Evolutionary conservation across 768 basidiomycete species (phyloP), one percentile per base, ranked within the genome.

Genomic region (Cystobasidium tubakii): DNA sequence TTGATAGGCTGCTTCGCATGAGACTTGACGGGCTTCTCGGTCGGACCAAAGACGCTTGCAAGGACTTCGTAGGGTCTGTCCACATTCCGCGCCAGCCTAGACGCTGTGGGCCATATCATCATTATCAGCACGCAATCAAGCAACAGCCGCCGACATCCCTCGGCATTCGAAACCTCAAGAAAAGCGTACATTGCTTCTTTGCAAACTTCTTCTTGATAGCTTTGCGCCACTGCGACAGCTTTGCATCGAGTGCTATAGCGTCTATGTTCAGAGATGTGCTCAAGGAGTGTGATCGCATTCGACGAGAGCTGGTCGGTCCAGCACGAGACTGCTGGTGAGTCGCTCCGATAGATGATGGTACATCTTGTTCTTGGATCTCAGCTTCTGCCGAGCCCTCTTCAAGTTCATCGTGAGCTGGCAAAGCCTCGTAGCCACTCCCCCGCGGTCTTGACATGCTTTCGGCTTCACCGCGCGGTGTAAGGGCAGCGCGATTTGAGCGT

Each of bases 1-100:
- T 71, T 90, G 92, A 66, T 85, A 80, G 87, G 90, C 78, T 34
- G 66, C 33, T 36, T 75, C 64, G 39, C 43, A 17, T 70, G 27
- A 53, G n/a, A 54, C 36, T 23, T 57, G 81, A 84, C 75, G 79
- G 86, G 85, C 63, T 80, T 80, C 42, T 78, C 84, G 57, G 80
- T 78, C 33, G 82, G 80, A 50, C 76, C 77, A 50, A 71, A 71
- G 33, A 82, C 78, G 17, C 80, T 73, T 42, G 82, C 82, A 6
- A 80, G 76, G 15, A 71, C 53, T 54, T 71, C 69, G 69, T 57
- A 55, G 13, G 69, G 69, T n/a, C 33, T 36, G 54, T 31, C 31
- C 23, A 36, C 1, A 15, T 71, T 54, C 9, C 50, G 33, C 29
- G 13, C 19, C 12, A 12, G 31, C 25, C 34, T 60, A 12, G 23